These are phyloP conservation scores for Puccinia horiana DNA, from an alignment of 1,284 basidiomycete genomes.

Conservation along the genomic window DNA sequence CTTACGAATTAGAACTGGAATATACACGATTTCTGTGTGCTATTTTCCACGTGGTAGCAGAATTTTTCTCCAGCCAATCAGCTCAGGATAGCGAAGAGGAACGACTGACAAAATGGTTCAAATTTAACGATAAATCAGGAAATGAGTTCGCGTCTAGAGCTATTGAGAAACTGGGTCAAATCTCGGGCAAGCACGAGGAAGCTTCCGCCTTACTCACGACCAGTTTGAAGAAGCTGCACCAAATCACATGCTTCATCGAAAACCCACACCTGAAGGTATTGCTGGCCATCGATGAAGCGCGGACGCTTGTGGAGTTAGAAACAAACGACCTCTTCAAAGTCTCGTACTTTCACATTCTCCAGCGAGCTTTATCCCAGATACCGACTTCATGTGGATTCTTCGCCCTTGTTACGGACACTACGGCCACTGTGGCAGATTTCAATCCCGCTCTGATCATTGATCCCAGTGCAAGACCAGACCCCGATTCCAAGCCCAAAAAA, in stretches of 20 bases:
- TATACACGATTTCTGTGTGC: neutral
- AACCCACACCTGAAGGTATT: neutral
- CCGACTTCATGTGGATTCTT: neutral
- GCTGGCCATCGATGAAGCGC: neutral
- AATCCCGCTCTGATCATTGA: neutral
- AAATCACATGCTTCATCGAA: neutral
- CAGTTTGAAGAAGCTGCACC: neutral
- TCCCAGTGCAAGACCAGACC: neutral
- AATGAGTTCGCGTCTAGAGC: neutral
- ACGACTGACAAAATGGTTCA: neutral
- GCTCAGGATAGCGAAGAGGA: neutral
- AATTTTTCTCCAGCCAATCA: neutral
- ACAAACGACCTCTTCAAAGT: neutral
- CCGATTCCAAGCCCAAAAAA: neutral
- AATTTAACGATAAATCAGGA: neutral
- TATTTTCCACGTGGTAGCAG: neutral
- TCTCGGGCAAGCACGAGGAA: neutral
- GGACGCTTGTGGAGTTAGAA: neutral
- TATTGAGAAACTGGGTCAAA: neutral
- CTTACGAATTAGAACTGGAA: neutral
- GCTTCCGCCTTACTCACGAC: neutral
- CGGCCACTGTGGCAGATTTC: neutral
- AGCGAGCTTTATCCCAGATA: neutral
- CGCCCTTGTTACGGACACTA: neutral
- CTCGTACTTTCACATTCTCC: neutral